Base-by-base conservation (phyloP, 1,139 yeast genomes). In the Yamadazyma sp. region DNA sequence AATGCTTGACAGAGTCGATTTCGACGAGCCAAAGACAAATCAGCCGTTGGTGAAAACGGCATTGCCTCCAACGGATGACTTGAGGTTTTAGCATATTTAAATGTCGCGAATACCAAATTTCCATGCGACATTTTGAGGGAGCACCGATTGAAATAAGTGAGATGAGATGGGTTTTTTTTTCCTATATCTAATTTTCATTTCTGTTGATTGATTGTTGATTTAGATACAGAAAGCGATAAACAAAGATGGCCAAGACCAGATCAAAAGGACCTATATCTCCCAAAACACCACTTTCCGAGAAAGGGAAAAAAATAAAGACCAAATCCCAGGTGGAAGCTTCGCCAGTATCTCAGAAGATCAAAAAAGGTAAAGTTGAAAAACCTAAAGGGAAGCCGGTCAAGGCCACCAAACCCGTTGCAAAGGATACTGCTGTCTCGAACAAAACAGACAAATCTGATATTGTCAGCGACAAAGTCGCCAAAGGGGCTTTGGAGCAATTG, bases 401-500 rank as follows among this genome's bases (percentile, higher is more conserved):
- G 12, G 16, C 29, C 16, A 26, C 33, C 5, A 26, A 26, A 26
- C 7, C 29, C 9, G 29, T 4, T 5, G 25, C 23, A 11, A 31
- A 38, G 26, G 17, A 36, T 17, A 28, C n/a, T n/a, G n/a, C n/a
- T n/a, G n/a, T n/a, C n/a, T n/a, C 27, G 15, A 25, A 34, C 26
- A 15, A 17, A 35, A 14, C 31, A 18, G 20, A 32, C 27, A 26
- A 16, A 18, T 33, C 22, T 8, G 39, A 40, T 4, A 39, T 51
- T 20, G 56, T 61, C 11, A 43, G 62, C 24, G 42, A 46, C 12
- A 54, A 55, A 39, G 58, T 59, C 3, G 56, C 60, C 10, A 39
- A 43, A 32, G 75, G 73, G 46, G 87, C 88, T 5, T 59, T 83
- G 31, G 52, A 61, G 7, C 83, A 79, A 52, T 65, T 82, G 48